Evolutionary conservation across 306 rosid species (phyloP), one percentile per base, ranked within the genome.

Genomic region (Ormosia emarginata): DNA sequence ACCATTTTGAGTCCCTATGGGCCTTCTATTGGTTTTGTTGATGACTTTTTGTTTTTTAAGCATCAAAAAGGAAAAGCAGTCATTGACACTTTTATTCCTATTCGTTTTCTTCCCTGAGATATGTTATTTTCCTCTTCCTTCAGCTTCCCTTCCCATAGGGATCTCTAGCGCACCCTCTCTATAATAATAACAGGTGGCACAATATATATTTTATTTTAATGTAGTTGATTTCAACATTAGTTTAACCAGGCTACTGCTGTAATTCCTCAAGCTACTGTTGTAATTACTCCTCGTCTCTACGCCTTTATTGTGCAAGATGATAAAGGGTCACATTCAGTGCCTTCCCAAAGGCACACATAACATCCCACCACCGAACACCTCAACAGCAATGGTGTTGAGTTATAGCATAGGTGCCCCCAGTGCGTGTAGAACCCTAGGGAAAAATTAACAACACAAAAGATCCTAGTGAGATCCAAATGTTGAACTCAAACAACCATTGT

Each of bases 381-480:
- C 44, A 71, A 62, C 64, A 15, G 13, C 86, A 89, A 74, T 85
- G 90, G 67, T 87, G 88, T 70, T 49, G 15, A 49, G 76, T 49
- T 36, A 73, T 71, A 37, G n/a, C 55, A 80, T 72, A 61, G 56
- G 15, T 63, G 30, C 7, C 32, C 57, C 30, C 37, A n/a, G 33
- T 64, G 36, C 3, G 6, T 49, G 14, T 44, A 46, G 52, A 49
- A 61, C 57, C 34, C 52, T 17, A 55, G 56, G 0, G 18, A 74
- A 72, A 74, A 24, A 2, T 5, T 15, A 14, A 49, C 15, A n/a
- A n/a, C n/a, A n/a, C 17, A 50, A 2, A 13, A 50, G 1, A 50
- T 13, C 56, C 55, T 6, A 10, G 10, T 5, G 15, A 53, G 30
- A n/a, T n/a, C n/a, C n/a, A n/a, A n/a, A n/a, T n/a, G n/a, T n/a